Evolutionary conservation across 768 basidiomycete species (phyloP).

Genomic region (Naganishia randhawae): DNA sequence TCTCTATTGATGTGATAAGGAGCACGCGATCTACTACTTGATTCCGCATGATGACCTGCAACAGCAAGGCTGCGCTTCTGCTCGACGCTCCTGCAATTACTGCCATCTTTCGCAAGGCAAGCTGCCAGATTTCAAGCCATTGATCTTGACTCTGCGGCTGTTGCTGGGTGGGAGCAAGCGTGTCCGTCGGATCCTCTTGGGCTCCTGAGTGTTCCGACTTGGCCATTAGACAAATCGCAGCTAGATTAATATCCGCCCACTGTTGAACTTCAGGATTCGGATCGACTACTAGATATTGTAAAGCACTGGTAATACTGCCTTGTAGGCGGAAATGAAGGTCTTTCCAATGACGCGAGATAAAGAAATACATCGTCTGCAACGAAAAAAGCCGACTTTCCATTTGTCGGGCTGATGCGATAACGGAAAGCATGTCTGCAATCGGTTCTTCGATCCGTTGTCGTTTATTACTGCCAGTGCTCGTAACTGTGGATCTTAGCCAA

Average conservation of each 20-base stretch:
- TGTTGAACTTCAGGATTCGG: conserved; percentile 68
- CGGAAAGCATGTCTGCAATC: conserved; percentile 58
- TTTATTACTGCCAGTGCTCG: conserved; percentile 49
- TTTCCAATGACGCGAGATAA: conserved; percentile 74
- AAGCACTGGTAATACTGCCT: conserved; percentile 57
- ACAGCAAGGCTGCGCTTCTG: conserved; percentile 73
- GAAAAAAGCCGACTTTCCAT: conserved; percentile 50
- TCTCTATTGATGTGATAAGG: conserved; percentile 69
- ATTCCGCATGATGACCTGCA: conserved; percentile 57
- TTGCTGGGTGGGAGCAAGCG: neutral
- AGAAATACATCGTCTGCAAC: conserved; percentile 76
- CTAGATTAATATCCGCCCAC: conserved; percentile 79
- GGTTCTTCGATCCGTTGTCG: conserved; percentile 58
- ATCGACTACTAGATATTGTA: conserved; percentile 62
- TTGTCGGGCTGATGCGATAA: conserved; percentile 49
- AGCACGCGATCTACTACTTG: conserved; percentile 56
- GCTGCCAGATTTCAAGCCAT: conserved; percentile 82
- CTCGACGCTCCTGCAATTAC: conserved; percentile 60
- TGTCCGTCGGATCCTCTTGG: neutral
- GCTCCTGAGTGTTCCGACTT: neutral
- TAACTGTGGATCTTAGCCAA: conserved; percentile 16
- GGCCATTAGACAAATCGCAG: conserved; percentile 55
- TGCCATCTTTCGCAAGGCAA: conserved; percentile 70
- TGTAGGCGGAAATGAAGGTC: conserved; percentile 62
- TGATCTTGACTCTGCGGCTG: conserved; percentile 36